These are phyloP conservation scores for Aspergillus tubingensis DNA, from an alignment of 2,329 filamentous ascomycete species.

Conservation along the genomic window DNA sequence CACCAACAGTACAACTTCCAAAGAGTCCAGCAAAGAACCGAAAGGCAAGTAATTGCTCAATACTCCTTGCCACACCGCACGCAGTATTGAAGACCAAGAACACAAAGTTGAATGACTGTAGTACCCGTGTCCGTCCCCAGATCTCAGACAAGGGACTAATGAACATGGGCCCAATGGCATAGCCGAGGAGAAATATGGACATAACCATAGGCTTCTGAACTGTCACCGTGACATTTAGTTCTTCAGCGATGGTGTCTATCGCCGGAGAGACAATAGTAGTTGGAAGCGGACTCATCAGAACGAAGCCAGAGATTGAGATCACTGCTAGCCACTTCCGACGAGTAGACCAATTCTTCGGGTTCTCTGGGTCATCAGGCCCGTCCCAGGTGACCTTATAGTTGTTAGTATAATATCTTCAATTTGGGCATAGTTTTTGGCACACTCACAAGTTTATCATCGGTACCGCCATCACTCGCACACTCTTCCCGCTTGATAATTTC, in stretches of 20 bases:
- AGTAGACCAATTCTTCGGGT: conserved; percentile 56
- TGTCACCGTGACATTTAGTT: conserved; percentile 53
- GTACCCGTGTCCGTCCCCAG: conserved; percentile 17
- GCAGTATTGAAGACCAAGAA: conserved; percentile 19
- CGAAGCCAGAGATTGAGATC: conserved; percentile 58
- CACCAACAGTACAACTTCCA: too few species aligned
- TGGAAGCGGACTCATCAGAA: conserved; percentile 64
- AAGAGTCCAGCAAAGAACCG: too few species aligned
- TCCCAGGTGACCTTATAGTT: conserved; percentile 16
- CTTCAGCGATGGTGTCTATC: conserved; percentile 52
- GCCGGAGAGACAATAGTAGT: conserved; percentile 61
- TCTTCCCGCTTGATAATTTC: too few species aligned
- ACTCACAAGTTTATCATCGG: too few species aligned
- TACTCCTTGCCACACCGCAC: too few species aligned
- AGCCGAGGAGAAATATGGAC: conserved; percentile 58
- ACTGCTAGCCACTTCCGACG: conserved; percentile 60
- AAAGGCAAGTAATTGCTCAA: too few species aligned
- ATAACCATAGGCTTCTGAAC: conserved; percentile 52
- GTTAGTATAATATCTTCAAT: not conserved
- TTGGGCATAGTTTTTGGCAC: too few species aligned
- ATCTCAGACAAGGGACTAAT: conserved; percentile 23
- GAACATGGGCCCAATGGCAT: conserved; percentile 39
- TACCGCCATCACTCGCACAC: too few species aligned
- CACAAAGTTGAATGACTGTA: conserved; percentile 18
- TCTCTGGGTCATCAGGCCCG: conserved; percentile 48